Evolutionary conservation across 2,329 filamentous ascomycete genomes (phyloP), one percentile per base, ranked within the genome.

Genomic region (Hypoxylon sp.): DNA sequence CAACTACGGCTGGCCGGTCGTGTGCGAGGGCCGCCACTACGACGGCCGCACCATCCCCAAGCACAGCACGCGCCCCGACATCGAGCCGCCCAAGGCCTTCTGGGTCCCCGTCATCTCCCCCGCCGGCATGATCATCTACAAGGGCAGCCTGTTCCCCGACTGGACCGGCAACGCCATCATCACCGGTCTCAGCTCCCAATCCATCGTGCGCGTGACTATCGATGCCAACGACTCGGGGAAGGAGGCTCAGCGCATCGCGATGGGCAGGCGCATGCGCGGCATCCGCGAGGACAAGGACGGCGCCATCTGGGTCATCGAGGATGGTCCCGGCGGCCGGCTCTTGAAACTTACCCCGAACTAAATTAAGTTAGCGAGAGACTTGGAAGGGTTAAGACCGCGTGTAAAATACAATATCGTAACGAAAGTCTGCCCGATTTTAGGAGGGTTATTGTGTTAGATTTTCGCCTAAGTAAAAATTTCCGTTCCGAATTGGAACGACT

Each of bases 61-160:
- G 41, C 71, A 73, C 68, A 66, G 57, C 62, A 71, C 71, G 15
- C 67, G 67, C 49, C 70, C 71, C 51, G 68, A 73, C 15, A 66
- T 73, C 56, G 50, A 29, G 10, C 62, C 71, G 35, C 71, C 71
- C 60, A 72, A 72, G 66, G 67, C 66, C 46, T 70, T 66, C 65
- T 73, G 71, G 71, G 66, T 68, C 56, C 71, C 71, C 55, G 70
- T 72, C 60, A 73, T 73, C 66, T 73, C 71, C 37, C 71, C 71
- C 7, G 69, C 65, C 60, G 65, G 70, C 62, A 40, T 73, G 64
- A 69, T 73, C 62, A 69, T 73, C 65, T 73, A 73, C 67, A 73
- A 72, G 63, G 71, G 71, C 55, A 45, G 64, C 61, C 65, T 73
- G 59, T 73, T 73, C 46, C 37, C 70, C 61, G 62, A 50, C 59